Conservation (phyloP, 2,329 filamentous ascomycete species). For the Sporothrix variecibatus region DNA sequence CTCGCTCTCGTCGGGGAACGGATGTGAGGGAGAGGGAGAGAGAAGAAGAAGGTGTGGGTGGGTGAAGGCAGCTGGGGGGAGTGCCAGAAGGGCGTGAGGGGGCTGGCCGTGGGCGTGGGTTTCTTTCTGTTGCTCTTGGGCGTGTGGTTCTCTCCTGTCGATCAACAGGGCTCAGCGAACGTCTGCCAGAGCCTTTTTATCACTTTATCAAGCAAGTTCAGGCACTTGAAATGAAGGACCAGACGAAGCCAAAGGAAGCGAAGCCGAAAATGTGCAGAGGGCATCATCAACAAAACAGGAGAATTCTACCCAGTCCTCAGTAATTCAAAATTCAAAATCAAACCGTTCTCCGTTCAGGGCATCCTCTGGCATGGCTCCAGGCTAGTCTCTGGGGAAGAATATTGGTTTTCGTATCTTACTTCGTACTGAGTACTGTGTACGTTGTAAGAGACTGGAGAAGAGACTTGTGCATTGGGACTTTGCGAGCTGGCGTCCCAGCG, state of each 20-base stretch:
- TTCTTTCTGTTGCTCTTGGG: background rate
- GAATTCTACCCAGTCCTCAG: no score
- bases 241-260: background rate
- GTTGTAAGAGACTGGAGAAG: background rate
- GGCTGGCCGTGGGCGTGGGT: background rate
- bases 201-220: background rate
- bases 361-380: slow-evolving; percentile 4
- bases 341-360: background rate
- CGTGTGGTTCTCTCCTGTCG: slow-evolving; percentile 11
- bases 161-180: slow-evolving; percentile 13
- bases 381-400: background rate
- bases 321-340: background rate
- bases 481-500: background rate
- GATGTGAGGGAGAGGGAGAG: slow-evolving; percentile 3
- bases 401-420: no score
- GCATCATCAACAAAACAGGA: background rate
- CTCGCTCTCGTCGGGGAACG: background rate
- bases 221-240: background rate
- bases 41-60: background rate
- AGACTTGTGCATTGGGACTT: background rate
- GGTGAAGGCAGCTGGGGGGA: slow-evolving; percentile 12
- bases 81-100: background rate
- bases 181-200: background rate
- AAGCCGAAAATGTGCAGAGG: background rate
- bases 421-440: no score